Evolutionary conservation across 768 basidiomycete genomes (phyloP).

Genomic region (Xerocomus brunneocitrinus): DNA sequence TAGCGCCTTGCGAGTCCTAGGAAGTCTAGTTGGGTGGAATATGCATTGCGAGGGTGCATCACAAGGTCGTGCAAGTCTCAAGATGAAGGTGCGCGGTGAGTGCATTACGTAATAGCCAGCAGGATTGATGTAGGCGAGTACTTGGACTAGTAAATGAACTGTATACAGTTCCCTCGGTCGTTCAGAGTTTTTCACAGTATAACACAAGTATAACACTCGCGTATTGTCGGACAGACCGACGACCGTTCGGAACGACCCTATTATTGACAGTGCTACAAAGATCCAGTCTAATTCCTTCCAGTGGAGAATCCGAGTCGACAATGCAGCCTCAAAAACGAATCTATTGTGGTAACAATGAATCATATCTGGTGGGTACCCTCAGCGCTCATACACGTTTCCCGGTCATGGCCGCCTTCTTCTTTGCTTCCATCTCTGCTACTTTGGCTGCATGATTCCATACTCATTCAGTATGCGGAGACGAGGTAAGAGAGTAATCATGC

Average conservation of each 20-base stretch:
- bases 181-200: no score
- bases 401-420: conserved; percentile 40
- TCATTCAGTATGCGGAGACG: neutral
- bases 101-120: neutral
- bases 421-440: conserved; percentile 57
- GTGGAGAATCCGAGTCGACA: neutral
- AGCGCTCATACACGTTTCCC: conserved; percentile 39
- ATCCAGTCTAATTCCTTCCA: no score
- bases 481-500: conserved; percentile 10
- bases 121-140: no score
- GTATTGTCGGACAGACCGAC: no score
- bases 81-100: no score
- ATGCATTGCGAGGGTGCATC: conserved; percentile 51
- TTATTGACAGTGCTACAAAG: no score
- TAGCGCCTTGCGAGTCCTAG: conserved; percentile 49
- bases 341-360: neutral
- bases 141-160: no score
- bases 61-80: neutral
- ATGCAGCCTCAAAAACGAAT: neutral
- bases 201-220: no score
- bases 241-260: no score
- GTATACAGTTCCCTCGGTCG: no score
- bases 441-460: conserved; percentile 43
- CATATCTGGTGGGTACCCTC: neutral
- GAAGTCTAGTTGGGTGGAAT: conserved; percentile 54